Evolutionary conservation across 768 basidiomycete species (phyloP), one percentile per base, ranked within the genome.

Genomic region (Austroboletus eburneus): DNA sequence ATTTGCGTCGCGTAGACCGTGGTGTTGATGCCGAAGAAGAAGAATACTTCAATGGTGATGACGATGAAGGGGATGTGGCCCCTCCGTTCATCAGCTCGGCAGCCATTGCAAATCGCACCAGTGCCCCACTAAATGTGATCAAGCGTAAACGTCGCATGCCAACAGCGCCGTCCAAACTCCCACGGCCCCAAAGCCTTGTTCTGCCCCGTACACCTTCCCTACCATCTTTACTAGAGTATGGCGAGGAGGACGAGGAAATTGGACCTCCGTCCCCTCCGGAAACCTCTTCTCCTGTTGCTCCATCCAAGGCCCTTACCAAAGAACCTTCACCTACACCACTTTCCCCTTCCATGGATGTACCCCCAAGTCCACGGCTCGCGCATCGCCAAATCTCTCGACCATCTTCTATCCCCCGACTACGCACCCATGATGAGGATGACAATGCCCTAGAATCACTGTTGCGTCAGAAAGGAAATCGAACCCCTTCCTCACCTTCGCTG

Each of bases 1-100:
- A 67, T 69, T 68, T 72, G 17, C 50, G 69, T 57, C 51, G 69
- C 66, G 57, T 49, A 45, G 76, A 74, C 35, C 77, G 76, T 25
- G 62, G 69, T 27, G 65, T 82, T 47, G 89, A 90, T 52, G 74
- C 74, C 5, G 87, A 89, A 50, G 94, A 98, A 64, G 94, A 98
- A 64, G 80, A 85, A 49, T 98, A 96, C 70, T 97, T 96, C 77
- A 91, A 94, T 57, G 77, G 72, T 23, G 88, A 89, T 33, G 91
- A 92, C 51, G 88, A 91, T 35, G 92, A 92, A 54, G 71, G 75
- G 27, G 73, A 75, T 16, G 75, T 67, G 57, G 49, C 63, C 18
- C 61, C 67, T 27, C 63, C 66, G 17, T 58, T 63, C 41, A 60
- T 69, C 50, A 52, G 57, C 33, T 59, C 65, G 33, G 40, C 53